Conservation (phyloP, 371 early-diverging fungal species). For the Coemansia sp. region DNA sequence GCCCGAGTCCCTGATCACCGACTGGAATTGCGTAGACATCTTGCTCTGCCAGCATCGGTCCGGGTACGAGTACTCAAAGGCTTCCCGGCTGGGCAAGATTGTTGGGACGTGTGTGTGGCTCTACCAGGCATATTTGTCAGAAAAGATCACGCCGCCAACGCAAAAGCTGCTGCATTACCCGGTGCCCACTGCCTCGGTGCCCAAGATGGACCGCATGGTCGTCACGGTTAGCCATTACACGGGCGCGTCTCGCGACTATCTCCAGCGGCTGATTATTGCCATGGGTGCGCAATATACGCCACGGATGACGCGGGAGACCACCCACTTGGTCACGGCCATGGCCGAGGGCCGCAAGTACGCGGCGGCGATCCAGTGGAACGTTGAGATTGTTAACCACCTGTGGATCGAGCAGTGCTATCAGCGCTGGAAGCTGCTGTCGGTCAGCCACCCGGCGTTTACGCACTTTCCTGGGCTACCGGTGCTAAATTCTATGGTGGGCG, state of each 20-base stretch:
- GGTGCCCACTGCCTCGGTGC: conserved; percentile 52
- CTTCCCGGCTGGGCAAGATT: conserved; percentile 62
- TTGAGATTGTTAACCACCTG: conserved; percentile 77
- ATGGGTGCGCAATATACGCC: conserved; percentile 68
- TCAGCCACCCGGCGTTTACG: conserved; percentile 57
- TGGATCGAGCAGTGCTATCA: conserved; percentile 83
- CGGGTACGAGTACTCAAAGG: conserved; percentile 57
- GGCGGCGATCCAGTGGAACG: conserved; percentile 60
- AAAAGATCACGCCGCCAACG: conserved; percentile 51
- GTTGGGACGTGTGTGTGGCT: conserved; percentile 68
- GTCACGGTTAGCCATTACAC: conserved; percentile 72
- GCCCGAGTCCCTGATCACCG: conserved; percentile 19
- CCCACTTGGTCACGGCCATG: conserved; percentile 63
- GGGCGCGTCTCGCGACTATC: conserved; percentile 63
- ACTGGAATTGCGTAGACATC: conserved; percentile 55
- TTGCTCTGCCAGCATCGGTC: conserved; percentile 61
- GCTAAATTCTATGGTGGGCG: conserved; percentile 38
- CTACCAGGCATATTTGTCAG: conserved; percentile 51
- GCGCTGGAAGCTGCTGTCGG: conserved; percentile 57
- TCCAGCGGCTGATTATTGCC: conserved; percentile 62
- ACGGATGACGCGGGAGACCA: conserved; percentile 56
- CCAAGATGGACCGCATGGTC: conserved; percentile 55
- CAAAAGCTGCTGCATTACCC: conserved; percentile 61
- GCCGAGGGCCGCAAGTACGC: conserved; percentile 65
- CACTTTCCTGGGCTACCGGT: conserved; percentile 46